Base-by-base conservation (phyloP, 345 rosid genomes). In the Acer campestre region DNA sequence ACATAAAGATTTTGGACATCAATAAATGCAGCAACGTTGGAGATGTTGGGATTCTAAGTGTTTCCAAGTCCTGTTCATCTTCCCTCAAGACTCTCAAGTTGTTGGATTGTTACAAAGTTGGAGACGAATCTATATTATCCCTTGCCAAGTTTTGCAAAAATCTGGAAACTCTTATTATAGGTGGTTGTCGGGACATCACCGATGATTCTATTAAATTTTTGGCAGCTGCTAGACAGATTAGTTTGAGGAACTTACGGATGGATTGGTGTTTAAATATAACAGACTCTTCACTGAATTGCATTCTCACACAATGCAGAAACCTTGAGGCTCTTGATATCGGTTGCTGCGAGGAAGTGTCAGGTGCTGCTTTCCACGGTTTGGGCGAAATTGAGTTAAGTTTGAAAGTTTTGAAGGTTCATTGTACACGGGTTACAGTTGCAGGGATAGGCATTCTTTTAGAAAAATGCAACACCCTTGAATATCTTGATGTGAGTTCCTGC, bases 211-310 rank as follows among this genome's bases (percentile, higher is more conserved):
- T 96, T 29, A 86, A 88, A 77, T 84, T 85, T 17, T 78, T 94
- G 80, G 95, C 95, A 23, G 78, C 77, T 75, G 85, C 94, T 20
- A 90, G 97, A 80, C 84, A 81, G 79, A 85, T 63, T 74, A 85
- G 91, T 80, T 86, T 93, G 81, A 93, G 84, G 88, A 90, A 83
- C 71, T 74, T 95, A 88, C 87, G 95, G 73, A 92, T 96, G 99
- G 97, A 93, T 75, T 94, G 99, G 98, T 96, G 99, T 83, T 82
- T 84, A 77, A 92, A 88, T 80, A 67, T 92, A 75, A 87, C 97
- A 0, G 94, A 96, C 83, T 84, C 89, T 66, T 88, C 99, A 40
- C 66, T 96, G 73, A 86, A 85, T 73, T 87, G 85, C 78, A 83
- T 94, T 77, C 85, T 96, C 74, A 49, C 78, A 27, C 87, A 86